Evolutionary conservation across 1,284 basidiomycete genomes (phyloP).

Genomic region (Ceratobasidium sp.): DNA sequence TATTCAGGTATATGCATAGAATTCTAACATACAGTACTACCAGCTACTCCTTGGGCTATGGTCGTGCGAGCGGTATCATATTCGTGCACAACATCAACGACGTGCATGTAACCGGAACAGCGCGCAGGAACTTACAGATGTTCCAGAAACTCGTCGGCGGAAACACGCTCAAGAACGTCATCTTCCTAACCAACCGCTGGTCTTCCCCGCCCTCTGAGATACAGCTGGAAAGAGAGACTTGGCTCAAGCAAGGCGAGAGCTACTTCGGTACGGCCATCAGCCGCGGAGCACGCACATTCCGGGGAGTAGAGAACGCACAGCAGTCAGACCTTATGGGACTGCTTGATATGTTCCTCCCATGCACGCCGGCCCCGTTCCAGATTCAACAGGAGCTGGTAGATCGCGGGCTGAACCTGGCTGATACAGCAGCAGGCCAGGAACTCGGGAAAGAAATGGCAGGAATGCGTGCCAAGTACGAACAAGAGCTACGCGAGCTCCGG

Average conservation of each 20-base stretch:
- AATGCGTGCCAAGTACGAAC: too few species aligned
- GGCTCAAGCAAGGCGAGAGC: too few species aligned
- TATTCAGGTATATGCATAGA: too few species aligned
- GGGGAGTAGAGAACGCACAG: too few species aligned
- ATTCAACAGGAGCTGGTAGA: too few species aligned
- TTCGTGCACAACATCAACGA: conserved; percentile 15
- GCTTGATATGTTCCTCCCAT: background rate
- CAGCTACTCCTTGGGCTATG: too few species aligned
- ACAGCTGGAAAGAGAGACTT: background rate
- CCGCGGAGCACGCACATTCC: too few species aligned
- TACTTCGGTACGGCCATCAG: too few species aligned
- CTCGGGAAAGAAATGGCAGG: background rate
- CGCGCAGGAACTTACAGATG: background rate
- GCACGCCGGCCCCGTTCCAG: background rate
- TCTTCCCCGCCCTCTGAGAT: background rate
- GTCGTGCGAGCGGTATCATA: background rate
- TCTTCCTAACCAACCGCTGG: conserved; percentile 1
- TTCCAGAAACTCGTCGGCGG: conserved; percentile 8
- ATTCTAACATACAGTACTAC: too few species aligned
- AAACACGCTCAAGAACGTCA: conserved; percentile 1
- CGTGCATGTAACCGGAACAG: background rate
- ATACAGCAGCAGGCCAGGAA: background rate
- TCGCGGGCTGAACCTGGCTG: too few species aligned
- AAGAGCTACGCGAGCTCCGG: too few species aligned
- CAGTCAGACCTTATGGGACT: background rate